These are phyloP conservation scores for Apiospora kogelbergensis DNA, from an alignment of 2,329 filamentous ascomycete species.

Conservation along the genomic window DNA sequence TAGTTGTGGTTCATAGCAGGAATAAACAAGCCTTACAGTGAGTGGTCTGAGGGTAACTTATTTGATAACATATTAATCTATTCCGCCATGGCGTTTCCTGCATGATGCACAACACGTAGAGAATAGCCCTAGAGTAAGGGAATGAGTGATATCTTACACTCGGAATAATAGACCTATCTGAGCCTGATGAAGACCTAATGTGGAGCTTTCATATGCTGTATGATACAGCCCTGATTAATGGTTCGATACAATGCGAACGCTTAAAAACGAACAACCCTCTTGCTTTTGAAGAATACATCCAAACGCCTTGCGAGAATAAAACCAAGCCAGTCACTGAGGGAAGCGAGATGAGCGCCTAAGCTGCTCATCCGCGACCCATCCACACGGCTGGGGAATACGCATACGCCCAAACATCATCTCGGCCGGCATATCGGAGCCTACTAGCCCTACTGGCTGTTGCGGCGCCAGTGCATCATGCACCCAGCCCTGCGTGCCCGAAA, in stretches of 20 bases:
- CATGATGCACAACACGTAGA: too few species aligned
- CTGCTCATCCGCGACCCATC: neutral
- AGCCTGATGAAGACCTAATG: too few species aligned
- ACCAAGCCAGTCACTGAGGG: neutral
- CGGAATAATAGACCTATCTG: too few species aligned
- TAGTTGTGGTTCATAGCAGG: too few species aligned
- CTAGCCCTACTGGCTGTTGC: neutral
- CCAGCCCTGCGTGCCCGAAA: neutral
- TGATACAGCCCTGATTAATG: too few species aligned
- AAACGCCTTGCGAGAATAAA: neutral
- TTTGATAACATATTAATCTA: too few species aligned
- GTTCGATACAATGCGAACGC: neutral
- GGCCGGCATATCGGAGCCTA: neutral
- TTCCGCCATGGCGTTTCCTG: too few species aligned
- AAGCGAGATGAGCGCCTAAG: neutral
- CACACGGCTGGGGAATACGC: neutral
- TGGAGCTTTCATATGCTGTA: too few species aligned
- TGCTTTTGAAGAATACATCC: neutral
- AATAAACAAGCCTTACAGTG: too few species aligned
- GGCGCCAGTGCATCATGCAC: neutral
- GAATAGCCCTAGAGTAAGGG: too few species aligned
- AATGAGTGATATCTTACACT: too few species aligned
- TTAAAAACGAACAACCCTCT: neutral
- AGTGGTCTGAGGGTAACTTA: too few species aligned
- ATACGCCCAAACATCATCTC: conserved; percentile 4